Conservation (phyloP, 108 stramenopile genomes). For the Nitzschia putrida region DNA sequence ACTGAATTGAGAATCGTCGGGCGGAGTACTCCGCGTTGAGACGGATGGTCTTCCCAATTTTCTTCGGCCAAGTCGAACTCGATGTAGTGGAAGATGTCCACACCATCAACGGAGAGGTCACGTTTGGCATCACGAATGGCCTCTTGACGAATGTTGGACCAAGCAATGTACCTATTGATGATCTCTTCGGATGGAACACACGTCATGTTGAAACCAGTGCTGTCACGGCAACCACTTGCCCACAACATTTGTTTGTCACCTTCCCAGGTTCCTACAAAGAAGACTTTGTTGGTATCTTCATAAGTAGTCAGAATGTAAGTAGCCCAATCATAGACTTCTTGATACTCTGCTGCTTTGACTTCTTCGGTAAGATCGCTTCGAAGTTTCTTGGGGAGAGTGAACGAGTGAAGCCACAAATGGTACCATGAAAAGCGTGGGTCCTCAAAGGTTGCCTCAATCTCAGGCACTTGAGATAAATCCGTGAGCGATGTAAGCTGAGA, state of each 20-base stretch:
- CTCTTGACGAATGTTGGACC: neutral
- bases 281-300: neutral
- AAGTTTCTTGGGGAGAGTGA: conserved; percentile 2
- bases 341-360: neutral
- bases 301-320: neutral
- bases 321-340: conserved; percentile 6
- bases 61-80: conserved; percentile 8
- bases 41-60: neutral
- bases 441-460: neutral
- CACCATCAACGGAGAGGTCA: neutral
- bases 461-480: neutral
- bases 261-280: conserved; percentile 2
- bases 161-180: neutral
- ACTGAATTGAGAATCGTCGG: conserved; percentile 4
- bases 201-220: neutral
- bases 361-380: neutral
- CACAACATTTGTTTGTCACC: neutral
- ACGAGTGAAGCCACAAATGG: neutral
- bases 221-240: neutral
- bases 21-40: neutral
- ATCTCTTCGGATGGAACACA: neutral
- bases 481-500: neutral
- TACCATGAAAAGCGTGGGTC: neutral
- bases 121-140: neutral
- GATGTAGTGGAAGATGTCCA: neutral